These are phyloP conservation scores for Solanum corneliomulleri DNA, from an alignment of 257 asterid genomes.

Conservation along the genomic window DNA sequence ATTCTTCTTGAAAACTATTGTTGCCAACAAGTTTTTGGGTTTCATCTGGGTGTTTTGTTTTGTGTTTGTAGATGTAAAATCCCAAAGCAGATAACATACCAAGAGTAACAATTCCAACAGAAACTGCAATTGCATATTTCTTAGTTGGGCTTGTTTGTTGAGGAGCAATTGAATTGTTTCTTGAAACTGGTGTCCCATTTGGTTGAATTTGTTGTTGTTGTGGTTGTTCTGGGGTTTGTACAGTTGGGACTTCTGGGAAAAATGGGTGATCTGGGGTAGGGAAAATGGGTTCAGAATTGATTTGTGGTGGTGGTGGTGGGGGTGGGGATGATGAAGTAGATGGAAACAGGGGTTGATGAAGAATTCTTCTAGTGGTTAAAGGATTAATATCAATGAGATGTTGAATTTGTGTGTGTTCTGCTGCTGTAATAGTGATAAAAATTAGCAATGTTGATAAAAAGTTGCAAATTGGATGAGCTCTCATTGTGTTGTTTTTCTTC, in stretches of 20 bases:
- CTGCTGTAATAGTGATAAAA: background rate
- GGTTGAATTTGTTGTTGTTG: background rate
- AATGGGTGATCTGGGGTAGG: slow-evolving; percentile 76
- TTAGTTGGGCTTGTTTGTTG: slow-evolving; percentile 24
- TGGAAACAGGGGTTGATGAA: slow-evolving; percentile 80
- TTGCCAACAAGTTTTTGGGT: slow-evolving; percentile 52
- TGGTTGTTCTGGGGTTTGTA: slow-evolving; percentile 27
- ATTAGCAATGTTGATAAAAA: slow-evolving; percentile 6
- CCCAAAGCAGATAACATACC: slow-evolving; percentile 57
- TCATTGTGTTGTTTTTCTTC: background rate
- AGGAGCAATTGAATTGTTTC: background rate
- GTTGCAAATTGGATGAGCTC: slow-evolving; percentile 18
- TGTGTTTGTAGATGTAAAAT: slow-evolving; percentile 44
- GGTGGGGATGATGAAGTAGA: slow-evolving; percentile 23
- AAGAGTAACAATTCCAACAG: slow-evolving; percentile 46
- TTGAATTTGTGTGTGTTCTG: background rate
- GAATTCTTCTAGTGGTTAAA: slow-evolving; percentile 44
- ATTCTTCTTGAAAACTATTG: slow-evolving; percentile 13
- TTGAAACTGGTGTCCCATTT: background rate
- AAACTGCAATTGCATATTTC: slow-evolving; percentile 46
- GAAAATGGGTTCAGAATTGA: slow-evolving; percentile 22
- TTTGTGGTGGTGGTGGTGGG: slow-evolving; percentile 8
- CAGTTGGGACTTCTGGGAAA: slow-evolving; percentile 79
- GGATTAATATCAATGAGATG: slow-evolving; percentile 5
- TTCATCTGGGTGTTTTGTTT: slow-evolving; percentile 29